A percentile compares a stretch with the other conserved stretches of the same genome.
These are phyloP conservation scores for Ogataea saltuana DNA, from an alignment of 805 yeast species.

Conservation along the genomic window DNA sequence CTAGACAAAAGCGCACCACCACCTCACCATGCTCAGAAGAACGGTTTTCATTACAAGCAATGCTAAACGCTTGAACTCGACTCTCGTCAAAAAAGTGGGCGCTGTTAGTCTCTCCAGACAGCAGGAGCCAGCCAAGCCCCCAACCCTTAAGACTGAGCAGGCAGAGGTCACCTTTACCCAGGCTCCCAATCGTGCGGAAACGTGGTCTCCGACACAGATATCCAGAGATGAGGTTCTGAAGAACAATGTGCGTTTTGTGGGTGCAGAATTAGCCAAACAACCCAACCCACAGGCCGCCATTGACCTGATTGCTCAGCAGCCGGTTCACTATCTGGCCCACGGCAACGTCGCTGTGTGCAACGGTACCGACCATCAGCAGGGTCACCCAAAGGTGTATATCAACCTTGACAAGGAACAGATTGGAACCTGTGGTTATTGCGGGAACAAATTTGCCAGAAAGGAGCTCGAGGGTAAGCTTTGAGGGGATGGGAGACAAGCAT, in stretches of 20 bases:
- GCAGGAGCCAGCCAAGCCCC: constrained; percentile 15
- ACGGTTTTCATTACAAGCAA: background rate
- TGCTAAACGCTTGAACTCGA: constrained; percentile 10
- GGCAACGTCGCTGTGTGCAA: constrained; percentile 74
- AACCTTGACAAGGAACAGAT: constrained; percentile 76
- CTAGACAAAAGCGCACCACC: background rate
- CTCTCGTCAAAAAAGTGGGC: constrained; percentile 10
- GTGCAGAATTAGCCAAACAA: constrained; percentile 63
- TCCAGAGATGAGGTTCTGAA: constrained; percentile 56
- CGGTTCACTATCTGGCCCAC: constrained; percentile 59
- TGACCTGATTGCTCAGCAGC: constrained; percentile 74
- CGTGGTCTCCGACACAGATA: constrained; percentile 75
- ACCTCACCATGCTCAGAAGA: constrained; percentile 3
- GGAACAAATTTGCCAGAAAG: constrained; percentile 61
- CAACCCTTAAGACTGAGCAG: constrained; percentile 15
- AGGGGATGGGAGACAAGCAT: too few species aligned
- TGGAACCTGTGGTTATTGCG: constrained; percentile 80
- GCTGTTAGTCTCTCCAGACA: constrained; percentile 10
- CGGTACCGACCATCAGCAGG: constrained; percentile 76
- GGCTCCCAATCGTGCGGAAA: constrained; percentile 71
- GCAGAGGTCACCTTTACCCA: constrained; percentile 39
- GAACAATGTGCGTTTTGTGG: constrained; percentile 66
- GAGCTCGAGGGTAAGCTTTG: constrained; percentile 40
- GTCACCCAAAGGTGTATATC: constrained; percentile 82
- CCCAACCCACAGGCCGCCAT: constrained; percentile 85